Evolutionary conservation across 192 early-diverging fungal species (phyloP).

Genomic region (Chytriomyces sp.): DNA sequence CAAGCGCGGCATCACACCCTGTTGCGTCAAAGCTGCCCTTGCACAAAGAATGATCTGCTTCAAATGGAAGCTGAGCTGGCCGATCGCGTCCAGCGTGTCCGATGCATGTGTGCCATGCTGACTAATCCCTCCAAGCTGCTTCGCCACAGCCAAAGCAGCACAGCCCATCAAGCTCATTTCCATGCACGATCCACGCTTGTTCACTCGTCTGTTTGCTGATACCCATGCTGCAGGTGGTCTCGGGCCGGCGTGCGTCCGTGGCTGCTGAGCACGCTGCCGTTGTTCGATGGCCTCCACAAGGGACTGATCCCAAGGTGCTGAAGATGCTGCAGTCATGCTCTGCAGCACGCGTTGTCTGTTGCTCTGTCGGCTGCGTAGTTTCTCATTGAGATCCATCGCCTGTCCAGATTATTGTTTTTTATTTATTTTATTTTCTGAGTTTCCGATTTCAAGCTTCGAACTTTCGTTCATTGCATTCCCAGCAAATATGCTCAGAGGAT

Average conservation of each 20-base stretch:
- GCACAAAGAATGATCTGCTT: neutral
- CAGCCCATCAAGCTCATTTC: neutral
- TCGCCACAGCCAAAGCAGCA: neutral
- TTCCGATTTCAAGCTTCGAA: neutral
- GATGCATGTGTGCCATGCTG: neutral
- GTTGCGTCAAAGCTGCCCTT: neutral
- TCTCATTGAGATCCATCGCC: neutral
- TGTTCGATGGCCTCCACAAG: neutral
- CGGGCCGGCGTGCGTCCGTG: neutral
- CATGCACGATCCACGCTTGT: neutral
- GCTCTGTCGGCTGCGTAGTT: neutral
- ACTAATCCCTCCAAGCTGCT: neutral
- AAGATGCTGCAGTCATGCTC: neutral
- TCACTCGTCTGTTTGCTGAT: neutral
- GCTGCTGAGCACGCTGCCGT: neutral
- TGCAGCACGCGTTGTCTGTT: neutral
- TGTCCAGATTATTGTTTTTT: too few species aligned
- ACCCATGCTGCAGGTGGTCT: neutral
- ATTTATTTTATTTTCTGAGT: neutral
- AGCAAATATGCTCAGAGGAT: neutral
- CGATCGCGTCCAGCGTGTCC: neutral
- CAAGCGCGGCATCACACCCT: neutral
- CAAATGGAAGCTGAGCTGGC: neutral
- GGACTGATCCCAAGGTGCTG: neutral
- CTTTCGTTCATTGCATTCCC: neutral